Conservation (phyloP, 441 rosid genomes). For the Euphorbia celastroides region DNA sequence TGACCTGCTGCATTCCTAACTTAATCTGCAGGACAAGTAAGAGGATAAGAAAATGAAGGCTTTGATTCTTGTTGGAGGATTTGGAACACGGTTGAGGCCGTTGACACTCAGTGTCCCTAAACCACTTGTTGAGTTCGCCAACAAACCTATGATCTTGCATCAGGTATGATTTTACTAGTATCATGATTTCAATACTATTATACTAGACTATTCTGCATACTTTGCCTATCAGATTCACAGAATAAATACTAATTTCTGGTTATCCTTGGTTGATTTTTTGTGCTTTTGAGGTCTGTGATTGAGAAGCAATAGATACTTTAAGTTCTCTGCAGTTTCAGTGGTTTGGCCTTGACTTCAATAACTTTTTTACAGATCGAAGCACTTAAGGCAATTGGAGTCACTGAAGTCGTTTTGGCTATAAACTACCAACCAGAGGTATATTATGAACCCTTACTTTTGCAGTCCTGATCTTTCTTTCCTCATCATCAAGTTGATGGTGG, state of each 20-base stretch:
- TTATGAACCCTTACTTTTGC: background rate
- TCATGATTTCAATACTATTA: background rate
- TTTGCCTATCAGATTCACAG: background rate
- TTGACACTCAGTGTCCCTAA: conserved; percentile 93
- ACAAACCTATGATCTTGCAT: conserved; percentile 97
- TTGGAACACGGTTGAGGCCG: conserved; percentile 95
- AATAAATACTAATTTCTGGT: background rate
- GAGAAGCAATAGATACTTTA: background rate
- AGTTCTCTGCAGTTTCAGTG: background rate
- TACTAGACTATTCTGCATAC: background rate
- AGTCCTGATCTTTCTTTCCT: background rate
- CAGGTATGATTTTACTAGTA: conserved; percentile 46
- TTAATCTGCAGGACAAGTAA: conserved; percentile 37
- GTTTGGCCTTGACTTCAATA: conserved; percentile 2
- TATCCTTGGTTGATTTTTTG: conserved; percentile 4
- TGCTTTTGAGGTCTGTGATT: background rate
- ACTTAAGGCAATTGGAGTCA: conserved; percentile 86
- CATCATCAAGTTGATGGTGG: background rate
- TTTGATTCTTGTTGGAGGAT: conserved; percentile 96
- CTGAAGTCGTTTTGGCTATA: conserved; percentile 92
- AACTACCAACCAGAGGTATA: conserved; percentile 93
- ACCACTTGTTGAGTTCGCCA: conserved; percentile 96
- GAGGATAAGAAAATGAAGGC: conserved; percentile 75
- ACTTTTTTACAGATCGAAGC: conserved; percentile 79
- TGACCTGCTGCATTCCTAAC: conserved; percentile 15